These are phyloP conservation scores for Coemansia sp. DNA, from an alignment of 192 early-diverging fungal genomes.

Conservation along the genomic window DNA sequence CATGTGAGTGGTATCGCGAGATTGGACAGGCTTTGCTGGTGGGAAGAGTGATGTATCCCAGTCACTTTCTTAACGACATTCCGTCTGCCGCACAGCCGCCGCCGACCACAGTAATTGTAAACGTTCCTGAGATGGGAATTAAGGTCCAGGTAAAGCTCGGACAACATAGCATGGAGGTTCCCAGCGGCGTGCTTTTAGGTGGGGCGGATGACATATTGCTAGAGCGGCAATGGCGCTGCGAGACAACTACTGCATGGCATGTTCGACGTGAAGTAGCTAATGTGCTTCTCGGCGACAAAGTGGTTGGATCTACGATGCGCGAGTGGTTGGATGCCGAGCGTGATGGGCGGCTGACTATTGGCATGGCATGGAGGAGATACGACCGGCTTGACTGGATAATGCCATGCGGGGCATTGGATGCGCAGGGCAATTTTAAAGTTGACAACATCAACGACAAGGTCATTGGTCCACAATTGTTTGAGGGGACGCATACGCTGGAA, in stretches of 20 bases:
- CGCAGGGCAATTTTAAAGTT: slow-evolving; percentile 9
- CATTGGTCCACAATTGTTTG: slow-evolving; percentile 31
- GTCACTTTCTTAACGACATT: slow-evolving; percentile 18
- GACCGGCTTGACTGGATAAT: slow-evolving; percentile 44
- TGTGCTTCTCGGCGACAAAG: slow-evolving; percentile 28
- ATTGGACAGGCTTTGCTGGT: slow-evolving; percentile 40
- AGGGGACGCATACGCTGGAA: slow-evolving; percentile 45
- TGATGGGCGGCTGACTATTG: slow-evolving; percentile 30
- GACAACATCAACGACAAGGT: slow-evolving; percentile 20
- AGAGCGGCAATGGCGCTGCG: slow-evolving; percentile 41
- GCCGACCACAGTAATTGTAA: slow-evolving; percentile 27
- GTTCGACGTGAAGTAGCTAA: slow-evolving; percentile 32
- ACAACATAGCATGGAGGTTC: slow-evolving; percentile 18
- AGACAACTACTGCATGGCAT: slow-evolving; percentile 43
- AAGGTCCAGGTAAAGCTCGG: slow-evolving; percentile 48
- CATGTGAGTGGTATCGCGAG: slow-evolving; percentile 43
- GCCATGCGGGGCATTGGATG: slow-evolving; percentile 34
- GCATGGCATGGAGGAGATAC: slow-evolving; percentile 48
- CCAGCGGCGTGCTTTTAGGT: slow-evolving; percentile 19
- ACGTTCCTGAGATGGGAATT: slow-evolving; percentile 50
- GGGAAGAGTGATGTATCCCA: slow-evolving; percentile 25
- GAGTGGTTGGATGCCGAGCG: slow-evolving; percentile 42
- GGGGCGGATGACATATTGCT: slow-evolving; percentile 21
- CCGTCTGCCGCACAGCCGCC: slow-evolving; percentile 26
- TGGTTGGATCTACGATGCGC: slow-evolving; percentile 22